Conservation (phyloP, 1,139 yeast species). For the Lodderomyces margitis region DNA sequence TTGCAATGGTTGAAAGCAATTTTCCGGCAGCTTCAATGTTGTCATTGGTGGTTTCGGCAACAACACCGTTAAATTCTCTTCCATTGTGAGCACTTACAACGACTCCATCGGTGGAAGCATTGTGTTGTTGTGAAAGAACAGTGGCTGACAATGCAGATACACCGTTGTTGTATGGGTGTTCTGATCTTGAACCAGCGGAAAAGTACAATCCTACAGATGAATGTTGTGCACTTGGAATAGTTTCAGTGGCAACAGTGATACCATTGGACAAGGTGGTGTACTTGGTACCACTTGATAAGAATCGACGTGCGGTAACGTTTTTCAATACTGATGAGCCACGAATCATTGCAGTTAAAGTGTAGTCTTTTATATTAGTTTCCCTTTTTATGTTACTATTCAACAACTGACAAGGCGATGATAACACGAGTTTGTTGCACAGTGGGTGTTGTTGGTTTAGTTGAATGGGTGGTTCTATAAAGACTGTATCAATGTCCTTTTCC, state of each 20-base stretch:
- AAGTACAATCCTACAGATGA: constrained; percentile 67
- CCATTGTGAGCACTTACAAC: constrained; percentile 43
- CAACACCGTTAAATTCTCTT: constrained; percentile 55
- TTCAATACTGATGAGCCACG: constrained; percentile 36
- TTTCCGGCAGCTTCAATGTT: constrained; percentile 44
- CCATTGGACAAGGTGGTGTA: constrained; percentile 74
- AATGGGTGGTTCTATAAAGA: background rate
- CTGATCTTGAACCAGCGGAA: constrained; percentile 78
- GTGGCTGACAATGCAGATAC: constrained; percentile 63
- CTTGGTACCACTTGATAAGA: constrained; percentile 55
- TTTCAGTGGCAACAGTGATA: constrained; percentile 67
- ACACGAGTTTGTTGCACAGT: too few species aligned
- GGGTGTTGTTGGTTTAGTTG: background rate
- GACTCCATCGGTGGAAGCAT: constrained; percentile 42
- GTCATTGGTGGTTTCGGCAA: constrained; percentile 49
- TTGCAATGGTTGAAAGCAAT: constrained; percentile 34
- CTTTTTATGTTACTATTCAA: too few species aligned
- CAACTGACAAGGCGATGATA: background rate
- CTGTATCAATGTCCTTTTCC: background rate
- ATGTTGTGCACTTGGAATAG: constrained; percentile 53
- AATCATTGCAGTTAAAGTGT: constrained; percentile 27
- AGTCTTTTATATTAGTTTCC: background rate
- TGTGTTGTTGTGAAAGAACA: constrained; percentile 32
- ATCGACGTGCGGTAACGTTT: constrained; percentile 45
- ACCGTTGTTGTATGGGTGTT: constrained; percentile 79